phyloP scores from a whole-genome alignment of 2,329 filamentous ascomycete species.

The Ophiostoma populinum region DNA sequence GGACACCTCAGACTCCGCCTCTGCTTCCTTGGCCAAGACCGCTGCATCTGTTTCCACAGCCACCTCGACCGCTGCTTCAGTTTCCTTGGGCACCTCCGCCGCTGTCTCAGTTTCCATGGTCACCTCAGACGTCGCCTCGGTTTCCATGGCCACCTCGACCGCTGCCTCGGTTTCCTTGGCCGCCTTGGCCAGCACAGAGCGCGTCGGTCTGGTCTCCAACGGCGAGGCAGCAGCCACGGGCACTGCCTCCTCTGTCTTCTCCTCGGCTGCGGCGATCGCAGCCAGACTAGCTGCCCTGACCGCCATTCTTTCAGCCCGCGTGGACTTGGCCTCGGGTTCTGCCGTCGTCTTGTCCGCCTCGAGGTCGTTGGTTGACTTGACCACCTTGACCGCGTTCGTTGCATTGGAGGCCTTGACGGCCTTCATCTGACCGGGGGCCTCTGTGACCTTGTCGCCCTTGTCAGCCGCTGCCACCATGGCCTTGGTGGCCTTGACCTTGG shows the following conservation, averaged over 20 bases:
- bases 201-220: conserved; percentile 1
- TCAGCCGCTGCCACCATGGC: conserved; percentile 2
- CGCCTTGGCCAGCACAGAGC: conserved; percentile 1
- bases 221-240: conserved; percentile 6
- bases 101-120: too few relatives aligned
- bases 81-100: too few relatives aligned
- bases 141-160: too few relatives aligned
- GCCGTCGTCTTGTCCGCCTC: conserved; percentile 5
- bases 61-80: too few relatives aligned
- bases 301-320: too few relatives aligned
- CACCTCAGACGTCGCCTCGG: too few relatives aligned
- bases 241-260: conserved; percentile 2
- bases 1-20: too few relatives aligned
- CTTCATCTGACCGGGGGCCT: conserved; percentile 1
- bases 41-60: too few relatives aligned
- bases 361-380: conserved; percentile 14
- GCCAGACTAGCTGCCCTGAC: too few relatives aligned
- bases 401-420: conserved; percentile 12
- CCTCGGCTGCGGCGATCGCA: background rate
- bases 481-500: conserved; percentile 2
- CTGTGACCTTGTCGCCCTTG: conserved; percentile 1
- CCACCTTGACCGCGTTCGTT: conserved; percentile 19
- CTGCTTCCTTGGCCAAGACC: too few relatives aligned
- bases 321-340: too few relatives aligned
- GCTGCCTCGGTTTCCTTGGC: background rate